These are phyloP conservation scores for Pseudogymnoascus sp. DNA, from an alignment of 2,329 filamentous ascomycete species.

Conservation along the genomic window DNA sequence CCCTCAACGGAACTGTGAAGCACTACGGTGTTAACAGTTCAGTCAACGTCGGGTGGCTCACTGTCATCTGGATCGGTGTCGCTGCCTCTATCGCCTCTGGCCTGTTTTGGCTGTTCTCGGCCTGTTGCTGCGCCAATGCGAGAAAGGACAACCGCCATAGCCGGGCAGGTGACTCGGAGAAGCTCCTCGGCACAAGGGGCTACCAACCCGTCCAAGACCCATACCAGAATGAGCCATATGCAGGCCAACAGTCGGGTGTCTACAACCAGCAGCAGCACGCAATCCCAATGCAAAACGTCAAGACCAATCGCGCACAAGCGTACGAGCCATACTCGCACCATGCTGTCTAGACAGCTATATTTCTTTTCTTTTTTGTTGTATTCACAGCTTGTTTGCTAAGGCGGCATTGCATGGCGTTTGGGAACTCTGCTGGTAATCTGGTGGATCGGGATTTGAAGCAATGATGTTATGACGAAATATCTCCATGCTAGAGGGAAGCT, in stretches of 20 bases:
- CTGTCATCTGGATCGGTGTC: slow-evolving; percentile 68
- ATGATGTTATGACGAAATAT: slow-evolving; percentile 8
- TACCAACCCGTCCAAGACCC: slow-evolving; percentile 40
- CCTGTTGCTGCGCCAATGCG: slow-evolving; percentile 66
- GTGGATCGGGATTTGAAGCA: not conserved
- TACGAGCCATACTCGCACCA: slow-evolving; percentile 57
- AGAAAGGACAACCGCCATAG: slow-evolving; percentile 14
- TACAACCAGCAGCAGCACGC: slow-evolving; percentile 32
- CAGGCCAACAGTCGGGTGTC: slow-evolving; percentile 30
- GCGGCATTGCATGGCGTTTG: slow-evolving; percentile 4
- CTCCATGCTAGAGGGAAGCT: slow-evolving; percentile 8
- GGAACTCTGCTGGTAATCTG: slow-evolving; percentile 4
- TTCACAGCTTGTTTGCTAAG: slow-evolving; percentile 1
- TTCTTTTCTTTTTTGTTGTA: not conserved
- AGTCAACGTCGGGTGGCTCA: slow-evolving; percentile 62
- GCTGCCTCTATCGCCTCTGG: slow-evolving; percentile 66
- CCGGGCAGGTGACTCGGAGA: slow-evolving; percentile 24
- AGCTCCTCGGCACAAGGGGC: slow-evolving; percentile 20
- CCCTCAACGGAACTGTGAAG: slow-evolving; percentile 57
- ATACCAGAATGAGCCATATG: slow-evolving; percentile 29
- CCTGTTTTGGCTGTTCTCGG: slow-evolving; percentile 85
- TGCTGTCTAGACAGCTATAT: slow-evolving; percentile 35
- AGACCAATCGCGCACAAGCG: slow-evolving; percentile 36
- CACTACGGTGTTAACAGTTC: slow-evolving; percentile 60
- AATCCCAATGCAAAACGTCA: slow-evolving; percentile 26